Evolutionary conservation across 2,329 filamentous ascomycete genomes (phyloP).

Genomic region (Lasiodiplodia sp.): DNA sequence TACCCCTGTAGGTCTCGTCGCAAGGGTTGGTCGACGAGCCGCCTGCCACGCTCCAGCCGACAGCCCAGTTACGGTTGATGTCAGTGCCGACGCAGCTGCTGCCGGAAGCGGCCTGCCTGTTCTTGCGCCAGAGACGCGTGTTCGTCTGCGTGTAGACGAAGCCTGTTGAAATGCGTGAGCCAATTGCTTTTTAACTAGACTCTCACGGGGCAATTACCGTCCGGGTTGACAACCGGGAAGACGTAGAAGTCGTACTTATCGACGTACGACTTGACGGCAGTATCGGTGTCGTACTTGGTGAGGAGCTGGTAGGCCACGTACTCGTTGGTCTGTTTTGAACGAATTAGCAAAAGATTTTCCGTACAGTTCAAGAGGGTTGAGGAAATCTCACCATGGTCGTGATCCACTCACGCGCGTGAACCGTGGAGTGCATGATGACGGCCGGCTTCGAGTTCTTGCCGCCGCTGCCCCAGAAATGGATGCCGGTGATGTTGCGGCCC

Average conservation of each 20-base stretch:
- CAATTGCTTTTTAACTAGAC: conserved; percentile 31
- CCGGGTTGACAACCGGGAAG: conserved; percentile 49
- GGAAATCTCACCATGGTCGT: conserved; percentile 38
- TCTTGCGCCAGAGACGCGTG: conserved; percentile 50
- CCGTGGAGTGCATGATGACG: conserved; percentile 48
- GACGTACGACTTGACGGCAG: conserved; percentile 52
- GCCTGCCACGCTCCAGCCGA: conserved; percentile 42
- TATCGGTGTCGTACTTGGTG: conserved; percentile 43
- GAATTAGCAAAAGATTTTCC: background rate
- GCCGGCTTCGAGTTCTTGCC: conserved; percentile 48
- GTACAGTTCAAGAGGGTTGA: background rate
- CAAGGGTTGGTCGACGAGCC: conserved; percentile 47
- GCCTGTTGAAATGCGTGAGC: conserved; percentile 32
- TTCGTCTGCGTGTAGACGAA: conserved; percentile 48
- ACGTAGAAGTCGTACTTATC: conserved; percentile 73
- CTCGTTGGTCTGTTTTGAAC: conserved; percentile 33
- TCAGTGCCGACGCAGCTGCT: conserved; percentile 47
- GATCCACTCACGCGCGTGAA: conserved; percentile 49
- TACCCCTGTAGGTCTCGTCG: conserved; percentile 39
- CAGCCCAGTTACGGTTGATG: conserved; percentile 51
- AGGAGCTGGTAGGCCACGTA: conserved; percentile 48
- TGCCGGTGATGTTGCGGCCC: conserved; percentile 44
- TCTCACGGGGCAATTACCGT: conserved; percentile 58
- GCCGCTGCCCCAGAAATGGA: conserved; percentile 48
- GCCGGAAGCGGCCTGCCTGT: conserved; percentile 41